Evolutionary conservation across 176 grass and related monocot genomes (phyloP).

Genomic region (Avena atlantica): DNA sequence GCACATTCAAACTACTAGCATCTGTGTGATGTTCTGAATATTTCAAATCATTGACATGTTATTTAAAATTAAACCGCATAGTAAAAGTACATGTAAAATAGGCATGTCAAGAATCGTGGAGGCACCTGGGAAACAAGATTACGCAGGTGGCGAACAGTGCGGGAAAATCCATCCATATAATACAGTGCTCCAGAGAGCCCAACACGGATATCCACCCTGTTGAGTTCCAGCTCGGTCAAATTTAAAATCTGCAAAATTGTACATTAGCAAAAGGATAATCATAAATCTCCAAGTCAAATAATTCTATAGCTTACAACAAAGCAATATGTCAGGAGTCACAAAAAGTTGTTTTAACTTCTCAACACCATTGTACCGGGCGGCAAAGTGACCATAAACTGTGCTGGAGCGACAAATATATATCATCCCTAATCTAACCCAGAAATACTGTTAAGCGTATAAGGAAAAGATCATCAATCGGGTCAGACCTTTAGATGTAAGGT

Average conservation of each 20-base stretch:
- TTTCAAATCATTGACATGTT: slow-evolving; percentile 5
- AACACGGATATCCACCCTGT: slow-evolving; percentile 92
- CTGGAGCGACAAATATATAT: not conserved
- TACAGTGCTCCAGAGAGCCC: slow-evolving; percentile 88
- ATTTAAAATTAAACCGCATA: slow-evolving; percentile 8
- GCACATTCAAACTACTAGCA: not conserved
- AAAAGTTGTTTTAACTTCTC: slow-evolving; percentile 19
- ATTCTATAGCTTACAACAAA: slow-evolving; percentile 28
- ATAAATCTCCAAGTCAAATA: slow-evolving; percentile 31
- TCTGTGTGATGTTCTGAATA: not conserved
- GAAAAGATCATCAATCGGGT: slow-evolving; percentile 37
- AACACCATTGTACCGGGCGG: slow-evolving; percentile 13
- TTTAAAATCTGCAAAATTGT: slow-evolving; percentile 78
- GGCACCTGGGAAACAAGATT: slow-evolving; percentile 95
- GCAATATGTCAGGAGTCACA: slow-evolving; percentile 20
- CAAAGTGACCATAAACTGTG: slow-evolving; percentile 30
- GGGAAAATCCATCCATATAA: slow-evolving; percentile 97
- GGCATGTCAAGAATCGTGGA: slow-evolving; percentile 4
- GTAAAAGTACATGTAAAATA: slow-evolving; percentile 30
- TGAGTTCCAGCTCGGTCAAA: slow-evolving; percentile 98
- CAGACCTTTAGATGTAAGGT: slow-evolving; percentile 90
- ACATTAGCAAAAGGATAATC: slow-evolving; percentile 34
- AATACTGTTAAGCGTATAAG: not conserved
- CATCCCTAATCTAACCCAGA: slow-evolving; percentile 11
- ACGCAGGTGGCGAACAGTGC: slow-evolving; percentile 79